Evolutionary conservation across 108 stramenopile genomes (phyloP), one percentile per base, ranked within the genome.

Genomic region (Cyclostephanos tholiformis): DNA sequence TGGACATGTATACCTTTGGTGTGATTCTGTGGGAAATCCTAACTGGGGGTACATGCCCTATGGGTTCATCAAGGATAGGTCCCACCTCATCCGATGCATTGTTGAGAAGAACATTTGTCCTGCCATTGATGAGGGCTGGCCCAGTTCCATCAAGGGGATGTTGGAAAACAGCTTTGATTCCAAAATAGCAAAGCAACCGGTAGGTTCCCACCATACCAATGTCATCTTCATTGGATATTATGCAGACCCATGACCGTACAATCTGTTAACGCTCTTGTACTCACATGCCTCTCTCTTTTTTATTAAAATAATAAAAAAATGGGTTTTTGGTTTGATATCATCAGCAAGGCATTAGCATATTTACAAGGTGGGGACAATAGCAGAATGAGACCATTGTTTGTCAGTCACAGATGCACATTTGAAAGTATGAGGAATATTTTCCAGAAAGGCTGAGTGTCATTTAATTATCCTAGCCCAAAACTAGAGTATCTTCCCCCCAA

Each of bases 21-120:
- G 53, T 81, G 62, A 22, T 76, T 38, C 27, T 81, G 19, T 81
- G 75, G 80, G 70, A 81, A 53, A 53, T 81, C 17, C 69, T 81
- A 12, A 70, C 72, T 38, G 72, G 67, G 67, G 23, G 27, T n/a
- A n/a, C 6, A 51, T 8, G 13, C 65, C 72, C 10, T 73, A 73
- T 9, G 25, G 27, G 19, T 67, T 57, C 14, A 22, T 73, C 1
- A 73, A 49, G 67, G 16, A 13, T 19, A n/a, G 13, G 13, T 19
- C 13, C 1, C 67, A 73, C 11, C 72, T 73, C 50, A 73, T 68
- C 30, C 13, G 22, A 16, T 52, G 67, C 20, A 67, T 73, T 27
- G 52, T 51, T 20, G 41, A 67, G 23, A 50, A 73, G 26, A 67
- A 73, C 6, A 8, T n/a, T 55, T 52, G 72, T 56, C 72, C 72